Evolutionary conservation across 768 basidiomycete genomes (phyloP).

Genomic region (Sarcomyxa edulis): DNA sequence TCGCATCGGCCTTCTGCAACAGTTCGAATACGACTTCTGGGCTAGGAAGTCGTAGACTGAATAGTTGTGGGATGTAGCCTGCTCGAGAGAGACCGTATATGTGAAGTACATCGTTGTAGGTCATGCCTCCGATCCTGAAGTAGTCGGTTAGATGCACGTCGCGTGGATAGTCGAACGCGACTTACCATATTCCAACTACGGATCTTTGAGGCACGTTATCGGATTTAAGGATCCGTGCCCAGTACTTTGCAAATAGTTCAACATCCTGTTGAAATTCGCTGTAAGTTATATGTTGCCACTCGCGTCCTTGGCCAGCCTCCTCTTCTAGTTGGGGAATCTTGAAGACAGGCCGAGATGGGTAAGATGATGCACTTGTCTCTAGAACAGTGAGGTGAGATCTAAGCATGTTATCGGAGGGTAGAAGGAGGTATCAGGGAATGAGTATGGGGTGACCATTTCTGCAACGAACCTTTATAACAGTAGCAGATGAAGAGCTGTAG

Average conservation of each 20-base stretch:
- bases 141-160: slow-evolving; percentile 10
- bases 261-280: slow-evolving; percentile 59
- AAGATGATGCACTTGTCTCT: slow-evolving; percentile 45
- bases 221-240: slow-evolving; percentile 44
- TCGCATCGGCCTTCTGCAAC: slow-evolving; percentile 53
- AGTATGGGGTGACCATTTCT: background rate
- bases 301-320: slow-evolving; percentile 32
- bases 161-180: slow-evolving; percentile 7
- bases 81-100: slow-evolving; percentile 74
- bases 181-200: slow-evolving; percentile 71
- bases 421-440: background rate
- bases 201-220: slow-evolving; percentile 47
- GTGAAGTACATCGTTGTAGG: slow-evolving; percentile 65
- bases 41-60: slow-evolving; percentile 74
- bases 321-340: slow-evolving; percentile 47
- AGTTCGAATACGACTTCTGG: slow-evolving; percentile 68
- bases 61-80: slow-evolving; percentile 73
- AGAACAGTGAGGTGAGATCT: slow-evolving; percentile 62
- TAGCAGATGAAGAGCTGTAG: slow-evolving; percentile 9
- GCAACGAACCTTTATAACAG: slow-evolving; percentile 14
- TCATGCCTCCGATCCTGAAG: slow-evolving; percentile 66
- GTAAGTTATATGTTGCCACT: slow-evolving; percentile 64
- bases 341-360: slow-evolving; percentile 52
- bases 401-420: slow-evolving; percentile 20
- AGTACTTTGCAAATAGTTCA: slow-evolving; percentile 59